Evolutionary conservation across 306 rosid species (phyloP).

Genomic region (Medicago ruthenica): DNA sequence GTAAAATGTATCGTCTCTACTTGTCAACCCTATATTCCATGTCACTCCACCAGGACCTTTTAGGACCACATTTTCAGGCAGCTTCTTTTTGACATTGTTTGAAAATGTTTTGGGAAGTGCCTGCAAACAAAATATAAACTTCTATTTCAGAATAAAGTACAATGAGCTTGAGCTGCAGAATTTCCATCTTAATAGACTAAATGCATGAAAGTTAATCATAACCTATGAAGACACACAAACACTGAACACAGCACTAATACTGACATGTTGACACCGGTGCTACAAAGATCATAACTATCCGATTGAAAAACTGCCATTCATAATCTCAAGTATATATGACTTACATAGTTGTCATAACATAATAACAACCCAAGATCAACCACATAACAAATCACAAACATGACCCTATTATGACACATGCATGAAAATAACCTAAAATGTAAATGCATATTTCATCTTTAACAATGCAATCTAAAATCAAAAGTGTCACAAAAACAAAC

Average conservation of each 20-base stretch:
- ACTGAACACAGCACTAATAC: not conserved
- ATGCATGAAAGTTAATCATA: not conserved
- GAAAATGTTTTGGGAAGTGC: constrained; percentile 67
- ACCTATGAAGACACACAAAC: not conserved
- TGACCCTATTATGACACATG: not conserved
- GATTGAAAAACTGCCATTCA: not conserved
- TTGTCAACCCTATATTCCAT: constrained; percentile 62
- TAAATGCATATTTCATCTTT: not conserved
- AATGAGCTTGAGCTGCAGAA: not conserved
- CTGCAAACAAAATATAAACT: constrained; percentile 48
- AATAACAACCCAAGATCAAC: constrained; percentile 26
- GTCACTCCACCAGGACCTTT: constrained; percentile 69
- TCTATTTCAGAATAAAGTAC: constrained; percentile 13
- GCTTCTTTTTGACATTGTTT: constrained; percentile 55
- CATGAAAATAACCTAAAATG: not conserved
- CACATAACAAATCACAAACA: constrained; percentile 2
- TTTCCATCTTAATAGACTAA: not conserved
- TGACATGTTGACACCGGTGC: not conserved
- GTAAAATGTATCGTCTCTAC: constrained; percentile 50
- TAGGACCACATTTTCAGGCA: constrained; percentile 58
- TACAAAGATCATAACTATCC: not conserved
- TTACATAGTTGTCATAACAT: not conserved
- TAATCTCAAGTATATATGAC: constrained; percentile 10
- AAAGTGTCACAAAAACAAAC: not conserved
- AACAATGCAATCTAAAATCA: constrained; percentile 13